Base-by-base conservation (phyloP, 2,329 filamentous ascomycete species). In the Orbilia blumenaviensis region DNA sequence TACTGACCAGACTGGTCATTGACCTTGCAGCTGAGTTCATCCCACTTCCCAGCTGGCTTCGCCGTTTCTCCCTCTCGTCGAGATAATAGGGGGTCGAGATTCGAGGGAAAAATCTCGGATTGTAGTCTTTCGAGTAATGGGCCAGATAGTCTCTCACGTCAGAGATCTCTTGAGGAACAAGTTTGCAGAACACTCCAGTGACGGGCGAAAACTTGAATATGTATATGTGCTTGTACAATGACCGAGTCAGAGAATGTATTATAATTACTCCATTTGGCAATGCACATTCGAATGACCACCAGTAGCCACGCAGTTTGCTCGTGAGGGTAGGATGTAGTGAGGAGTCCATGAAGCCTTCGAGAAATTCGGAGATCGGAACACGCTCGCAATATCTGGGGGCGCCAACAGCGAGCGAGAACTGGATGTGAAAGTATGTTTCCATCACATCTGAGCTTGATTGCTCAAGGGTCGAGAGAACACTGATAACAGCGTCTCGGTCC, bases 211-310 rank as follows among this genome's bases (percentile, higher is more conserved):
- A 76, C 21, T 69, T 69, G 32, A 76, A 66, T 6, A 76, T 66
- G 50, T 42, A 76, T 16, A 69, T 41, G 27, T 69, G 41, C 10
- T 60, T 36, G 72, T 76, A 76, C 25, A 60, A 60, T 34, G 72
- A 68, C n/a, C 16, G 66, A 44, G 66, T 29, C 14, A 76, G 64
- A 42, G 72, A 76, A 50, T 76, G 72, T 14, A 76, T 69, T 58
- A 69, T 66, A 25, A 76, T 69, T 21, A 69, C 64, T 46, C 72
- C 72, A 27, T 69, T 76, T 7, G 64, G 48, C 46, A 76, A 50
- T 41, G 64, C 44, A 46, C 64, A 76, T 41, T 76, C 72, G 12
- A 76, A 52, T 10, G 72, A 69, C 72, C 72, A 76, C 64, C 64
- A 76, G 14, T 61, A 69, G 2, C 2, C 16, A 18, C 58, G 12